A percentile compares a stretch with the other conserved stretches of the same genome.
phyloP scores from a whole-genome alignment of 2,329 filamentous ascomycete genomes.

The Talaromyces funiculosus region DNA sequence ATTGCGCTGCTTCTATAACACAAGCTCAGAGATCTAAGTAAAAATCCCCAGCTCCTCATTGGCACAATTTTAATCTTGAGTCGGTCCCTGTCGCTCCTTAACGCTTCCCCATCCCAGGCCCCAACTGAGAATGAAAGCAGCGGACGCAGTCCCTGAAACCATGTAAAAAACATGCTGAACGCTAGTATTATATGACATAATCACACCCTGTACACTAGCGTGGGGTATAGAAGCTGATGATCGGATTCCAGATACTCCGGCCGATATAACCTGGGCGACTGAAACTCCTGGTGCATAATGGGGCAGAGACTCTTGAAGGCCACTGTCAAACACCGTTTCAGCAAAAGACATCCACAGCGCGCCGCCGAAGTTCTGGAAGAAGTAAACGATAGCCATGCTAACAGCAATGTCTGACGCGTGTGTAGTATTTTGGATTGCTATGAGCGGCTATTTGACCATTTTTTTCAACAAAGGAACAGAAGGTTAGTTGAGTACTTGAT shows the following conservation, averaged over 20 bases:
- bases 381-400: neutral
- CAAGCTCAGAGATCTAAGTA: neutral
- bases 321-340: neutral
- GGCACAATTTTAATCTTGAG: neutral
- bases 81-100: neutral
- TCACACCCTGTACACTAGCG: neutral
- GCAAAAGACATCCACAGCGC: neutral
- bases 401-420: constrained; percentile 3
- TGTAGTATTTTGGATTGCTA: constrained; percentile 5
- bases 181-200: neutral
- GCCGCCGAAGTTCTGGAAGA: constrained; percentile 4
- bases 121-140: constrained; percentile 2
- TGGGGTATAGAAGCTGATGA: neutral
- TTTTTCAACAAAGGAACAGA: neutral
- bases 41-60: neutral
- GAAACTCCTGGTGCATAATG: constrained; percentile 1
- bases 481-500: neutral
- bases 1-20: neutral
- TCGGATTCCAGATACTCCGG: neutral
- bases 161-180: constrained; percentile 5
- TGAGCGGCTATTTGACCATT: neutral
- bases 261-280: neutral
- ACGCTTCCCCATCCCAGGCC: constrained; percentile 2
- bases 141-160: neutral
- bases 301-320: neutral